Evolutionary conservation across 352 stramenopile genomes (phyloP).

Genomic region (Globisporangium sylvaticum): DNA sequence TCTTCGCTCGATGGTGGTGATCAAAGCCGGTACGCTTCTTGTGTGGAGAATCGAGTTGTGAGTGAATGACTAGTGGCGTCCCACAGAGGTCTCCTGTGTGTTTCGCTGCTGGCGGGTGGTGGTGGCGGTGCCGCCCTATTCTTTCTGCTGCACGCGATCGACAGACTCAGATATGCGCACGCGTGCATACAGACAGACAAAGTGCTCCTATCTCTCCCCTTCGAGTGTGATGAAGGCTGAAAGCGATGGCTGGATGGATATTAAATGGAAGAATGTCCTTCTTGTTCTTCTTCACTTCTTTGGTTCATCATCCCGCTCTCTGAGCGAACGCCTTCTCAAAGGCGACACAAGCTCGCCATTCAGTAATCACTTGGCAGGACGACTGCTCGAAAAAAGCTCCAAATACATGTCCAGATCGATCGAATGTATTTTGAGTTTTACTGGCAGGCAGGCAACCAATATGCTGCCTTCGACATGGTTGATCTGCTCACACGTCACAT

Average conservation of each 20-base stretch:
- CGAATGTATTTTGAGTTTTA: neutral
- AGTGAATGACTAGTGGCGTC: neutral
- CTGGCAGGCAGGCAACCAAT: neutral
- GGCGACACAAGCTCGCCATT: neutral
- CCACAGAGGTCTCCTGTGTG: neutral
- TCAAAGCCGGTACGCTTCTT: neutral
- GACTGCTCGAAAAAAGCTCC: neutral
- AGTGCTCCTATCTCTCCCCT: too few species aligned
- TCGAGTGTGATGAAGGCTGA: neutral
- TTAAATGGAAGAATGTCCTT: neutral
- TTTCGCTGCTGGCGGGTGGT: neutral
- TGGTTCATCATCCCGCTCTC: neutral
- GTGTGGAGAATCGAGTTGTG: neutral
- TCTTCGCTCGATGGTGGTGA: neutral
- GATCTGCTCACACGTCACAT: neutral
- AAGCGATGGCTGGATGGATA: neutral
- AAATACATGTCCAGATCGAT: neutral
- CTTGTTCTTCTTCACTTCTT: constrained; percentile 1
- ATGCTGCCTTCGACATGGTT: neutral
- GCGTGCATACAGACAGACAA: neutral
- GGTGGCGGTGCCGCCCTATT: neutral
- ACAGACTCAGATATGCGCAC: neutral
- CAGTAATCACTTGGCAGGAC: neutral
- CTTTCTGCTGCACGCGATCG: neutral
- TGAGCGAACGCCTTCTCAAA: neutral